A percentile compares a stretch with the other conserved stretches of the same genome.
These are phyloP conservation scores for Albizia julibrissin DNA, from an alignment of 306 rosid species.

Conservation along the genomic window DNA sequence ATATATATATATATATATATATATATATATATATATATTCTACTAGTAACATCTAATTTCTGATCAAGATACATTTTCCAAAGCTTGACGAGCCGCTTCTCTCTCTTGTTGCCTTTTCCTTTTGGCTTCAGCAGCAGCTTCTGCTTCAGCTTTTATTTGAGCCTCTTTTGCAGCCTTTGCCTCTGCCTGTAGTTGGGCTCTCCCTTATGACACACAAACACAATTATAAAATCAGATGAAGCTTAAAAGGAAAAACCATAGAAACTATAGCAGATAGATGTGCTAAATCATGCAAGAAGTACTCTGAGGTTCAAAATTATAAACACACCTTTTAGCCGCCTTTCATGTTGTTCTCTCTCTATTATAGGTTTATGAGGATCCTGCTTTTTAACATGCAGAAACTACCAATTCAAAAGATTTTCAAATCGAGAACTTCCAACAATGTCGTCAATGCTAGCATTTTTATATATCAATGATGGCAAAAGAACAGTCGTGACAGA, in stretches of 20 bases:
- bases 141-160: not conserved
- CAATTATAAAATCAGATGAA: not conserved
- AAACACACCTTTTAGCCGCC: not conserved
- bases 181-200: not conserved
- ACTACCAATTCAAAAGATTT: not conserved
- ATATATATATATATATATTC: not conserved
- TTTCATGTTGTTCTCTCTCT: not conserved
- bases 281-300: not conserved
- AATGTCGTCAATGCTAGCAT: not conserved
- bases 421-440: not conserved
- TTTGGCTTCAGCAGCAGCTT: not conserved
- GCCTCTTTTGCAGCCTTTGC: not conserved
- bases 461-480: not conserved
- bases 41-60: not conserved
- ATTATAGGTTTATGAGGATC: not conserved
- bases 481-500: not conserved
- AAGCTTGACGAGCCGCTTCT: not conserved
- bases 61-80: not conserved
- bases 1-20: no score
- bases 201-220: not conserved
- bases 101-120: not conserved
- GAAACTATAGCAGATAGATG: not conserved
- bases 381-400: not conserved
- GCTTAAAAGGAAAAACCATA: not conserved
- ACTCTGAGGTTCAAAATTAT: not conserved